phyloP scores from a whole-genome alignment of 768 basidiomycete genomes.

The Trametes cingulata region DNA sequence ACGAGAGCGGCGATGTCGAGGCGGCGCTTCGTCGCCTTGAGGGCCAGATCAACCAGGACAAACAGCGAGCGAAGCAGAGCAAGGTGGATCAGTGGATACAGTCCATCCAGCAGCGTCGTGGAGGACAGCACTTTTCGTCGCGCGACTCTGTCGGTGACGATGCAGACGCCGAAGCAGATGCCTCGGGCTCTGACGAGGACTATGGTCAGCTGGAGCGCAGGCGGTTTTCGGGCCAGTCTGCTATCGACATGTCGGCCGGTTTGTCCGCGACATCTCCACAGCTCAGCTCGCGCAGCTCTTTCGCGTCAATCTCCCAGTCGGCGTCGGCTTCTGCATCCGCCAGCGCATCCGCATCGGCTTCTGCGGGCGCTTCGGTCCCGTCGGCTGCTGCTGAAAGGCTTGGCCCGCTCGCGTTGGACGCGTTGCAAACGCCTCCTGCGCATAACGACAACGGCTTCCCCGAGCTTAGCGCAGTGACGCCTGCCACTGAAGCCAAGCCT shows the following conservation, averaged over 20 bases:
- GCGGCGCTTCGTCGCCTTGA: slow-evolving; percentile 80
- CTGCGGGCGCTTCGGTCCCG: slow-evolving; percentile 5
- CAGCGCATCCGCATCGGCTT: neutral
- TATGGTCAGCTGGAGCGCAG: slow-evolving; percentile 28
- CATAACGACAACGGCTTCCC: slow-evolving; percentile 21
- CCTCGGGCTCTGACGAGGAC: slow-evolving; percentile 39
- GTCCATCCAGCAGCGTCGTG: slow-evolving; percentile 66
- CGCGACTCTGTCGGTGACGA: slow-evolving; percentile 43
- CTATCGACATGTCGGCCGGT: slow-evolving; percentile 5
- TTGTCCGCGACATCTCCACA: slow-evolving; percentile 17
- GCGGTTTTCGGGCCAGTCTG: slow-evolving; percentile 12
- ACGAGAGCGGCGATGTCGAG: slow-evolving; percentile 77
- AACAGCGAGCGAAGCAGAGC: slow-evolving; percentile 66
- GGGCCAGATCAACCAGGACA: slow-evolving; percentile 78
- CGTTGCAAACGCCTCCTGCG: slow-evolving; percentile 29
- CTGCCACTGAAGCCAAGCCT: slow-evolving; percentile 46
- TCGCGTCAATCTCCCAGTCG: slow-evolving; percentile 12
- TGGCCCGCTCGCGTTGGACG: slow-evolving; percentile 21
- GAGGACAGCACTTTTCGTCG: slow-evolving; percentile 57
- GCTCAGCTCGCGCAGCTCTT: slow-evolving; percentile 11
- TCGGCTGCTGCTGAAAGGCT: slow-evolving; percentile 12
- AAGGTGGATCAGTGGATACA: slow-evolving; percentile 86
- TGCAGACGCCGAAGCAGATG: slow-evolving; percentile 29
- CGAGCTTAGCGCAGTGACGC: slow-evolving; percentile 8
- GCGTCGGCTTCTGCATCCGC: neutral